phyloP scores from a whole-genome alignment of 352 stramenopile genomes.

The Pythium brachiatum region DNA sequence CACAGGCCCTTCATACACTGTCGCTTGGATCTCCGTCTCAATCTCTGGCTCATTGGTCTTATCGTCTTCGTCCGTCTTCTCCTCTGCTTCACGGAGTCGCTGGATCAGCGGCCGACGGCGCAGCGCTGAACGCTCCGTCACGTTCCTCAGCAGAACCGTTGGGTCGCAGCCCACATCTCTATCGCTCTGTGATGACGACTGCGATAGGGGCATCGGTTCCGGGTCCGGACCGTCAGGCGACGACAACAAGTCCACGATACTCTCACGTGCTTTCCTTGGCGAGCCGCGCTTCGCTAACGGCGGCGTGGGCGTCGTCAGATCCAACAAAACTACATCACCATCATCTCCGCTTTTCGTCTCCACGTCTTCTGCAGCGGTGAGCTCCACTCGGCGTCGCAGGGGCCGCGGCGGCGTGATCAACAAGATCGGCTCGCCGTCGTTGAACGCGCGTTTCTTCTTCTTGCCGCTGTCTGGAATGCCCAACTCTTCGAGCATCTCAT shows the following conservation, averaged over 20 bases:
- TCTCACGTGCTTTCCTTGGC: conserved; percentile 12
- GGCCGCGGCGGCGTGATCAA: conserved; percentile 23
- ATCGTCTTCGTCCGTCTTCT: neutral
- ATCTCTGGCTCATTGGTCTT: neutral
- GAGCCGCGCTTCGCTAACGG: conserved; percentile 8
- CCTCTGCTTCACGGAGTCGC: neutral
- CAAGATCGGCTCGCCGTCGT: conserved; percentile 8
- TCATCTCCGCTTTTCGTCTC: neutral
- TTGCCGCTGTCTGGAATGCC: conserved; percentile 21
- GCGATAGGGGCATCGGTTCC: conserved; percentile 7
- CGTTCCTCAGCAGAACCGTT: neutral
- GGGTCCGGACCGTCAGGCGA: conserved; percentile 20
- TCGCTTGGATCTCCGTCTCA: neutral
- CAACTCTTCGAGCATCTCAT: conserved; percentile 23
- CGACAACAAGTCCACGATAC: conserved; percentile 49
- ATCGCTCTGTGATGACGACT: neutral
- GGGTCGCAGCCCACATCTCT: neutral
- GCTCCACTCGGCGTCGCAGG: neutral
- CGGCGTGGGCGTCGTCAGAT: conserved; percentile 27
- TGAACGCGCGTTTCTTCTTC: conserved; percentile 9
- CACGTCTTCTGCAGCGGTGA: neutral
- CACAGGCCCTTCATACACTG: neutral
- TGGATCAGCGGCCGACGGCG: neutral
- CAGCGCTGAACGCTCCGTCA: neutral
- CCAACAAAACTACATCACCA: conserved; percentile 9